These are phyloP conservation scores for Phytophthora sansomeana DNA, from an alignment of 352 stramenopile species.

Conservation along the genomic window DNA sequence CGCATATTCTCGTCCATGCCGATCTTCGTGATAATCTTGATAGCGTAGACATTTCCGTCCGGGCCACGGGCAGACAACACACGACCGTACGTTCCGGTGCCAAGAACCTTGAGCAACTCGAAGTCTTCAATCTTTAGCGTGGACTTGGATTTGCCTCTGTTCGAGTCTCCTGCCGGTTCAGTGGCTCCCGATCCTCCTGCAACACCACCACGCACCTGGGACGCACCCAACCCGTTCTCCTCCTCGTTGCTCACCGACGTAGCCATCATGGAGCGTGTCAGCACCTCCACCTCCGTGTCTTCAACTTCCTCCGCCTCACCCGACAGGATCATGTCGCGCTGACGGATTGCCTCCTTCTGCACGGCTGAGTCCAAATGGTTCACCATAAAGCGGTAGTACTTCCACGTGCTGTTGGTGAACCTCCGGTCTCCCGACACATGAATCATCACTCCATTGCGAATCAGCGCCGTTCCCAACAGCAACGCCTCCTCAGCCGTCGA, in stretches of 20 bases:
- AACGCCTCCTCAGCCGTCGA: constrained; percentile 86
- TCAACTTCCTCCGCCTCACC: constrained; percentile 83
- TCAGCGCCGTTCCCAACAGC: constrained; percentile 72
- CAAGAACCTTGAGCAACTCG: constrained; percentile 86
- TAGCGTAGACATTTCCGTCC: constrained; percentile 82
- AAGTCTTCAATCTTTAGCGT: constrained; percentile 89
- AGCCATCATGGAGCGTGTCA: constrained; percentile 66
- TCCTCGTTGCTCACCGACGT: constrained; percentile 75
- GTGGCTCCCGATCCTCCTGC: constrained; percentile 23
- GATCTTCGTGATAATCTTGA: constrained; percentile 92
- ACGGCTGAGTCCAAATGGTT: constrained; percentile 67
- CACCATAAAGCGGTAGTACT: constrained; percentile 90
- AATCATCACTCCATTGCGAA: constrained; percentile 75
- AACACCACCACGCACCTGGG: constrained; percentile 26
- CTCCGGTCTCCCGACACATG: constrained; percentile 77
- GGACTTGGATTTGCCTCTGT: constrained; percentile 78
- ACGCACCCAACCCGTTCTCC: constrained; percentile 44
- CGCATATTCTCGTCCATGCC: constrained; percentile 87
- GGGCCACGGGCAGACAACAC: constrained; percentile 77
- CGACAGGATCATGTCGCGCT: constrained; percentile 73
- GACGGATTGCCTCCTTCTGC: constrained; percentile 58
- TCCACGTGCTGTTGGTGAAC: constrained; percentile 86
- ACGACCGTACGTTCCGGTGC: constrained; percentile 85
- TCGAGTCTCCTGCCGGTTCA: constrained; percentile 32
- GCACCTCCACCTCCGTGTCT: constrained; percentile 67